Evolutionary conservation across 148 eudicot species (phyloP), one percentile per base, ranked within the genome.

Genomic region (Fallopia convolvulus): DNA sequence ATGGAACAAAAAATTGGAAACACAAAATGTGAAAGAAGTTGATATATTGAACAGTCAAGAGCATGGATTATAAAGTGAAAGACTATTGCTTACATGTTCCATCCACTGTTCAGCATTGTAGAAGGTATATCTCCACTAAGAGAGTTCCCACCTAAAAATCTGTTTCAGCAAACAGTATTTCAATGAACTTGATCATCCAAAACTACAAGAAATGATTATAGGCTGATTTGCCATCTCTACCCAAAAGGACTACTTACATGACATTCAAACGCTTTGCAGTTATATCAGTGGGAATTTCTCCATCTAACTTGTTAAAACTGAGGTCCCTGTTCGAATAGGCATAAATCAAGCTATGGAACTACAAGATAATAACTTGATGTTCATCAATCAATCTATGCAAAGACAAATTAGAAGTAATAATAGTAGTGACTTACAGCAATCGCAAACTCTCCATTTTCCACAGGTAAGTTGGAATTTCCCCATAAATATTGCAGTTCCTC

Each of bases 121-220:
- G 61, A 81, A 6, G 93, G 96, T 76, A 91, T 70, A 71, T 79
- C 80, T 75, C 96, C 96, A 46, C 88, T 85, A 50, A 91, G 83
- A 90, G 52, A 81, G 88, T 91, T 91, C 73, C 87, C 86, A n/a
- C 83, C 79, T 82, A 91, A 68, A 83, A 88, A 91, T 83, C 96
- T 91, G 79, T 76, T 55, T 23, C 75, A 48, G 71, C 46, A 44
- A 72, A 74, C 36, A 46, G 46, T 68, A 76, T 10, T n/a, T 3
- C 30, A 63, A 49, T 63, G 70, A 40, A 63, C 13, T 30, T 23
- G 68, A 58, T 23, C 30, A n/a, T 3, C 18, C 65, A 26, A 23
- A 23, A 61, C 68, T 23, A 17, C 6, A 50, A 61, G 68, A 10
- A 30, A 61, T 8, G 36, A 2, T 61, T 61, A 61, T 61, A 26